Evolutionary conservation across 1,284 basidiomycete species (phyloP).

Genomic region (Apiotrichum veenhuisii): DNA sequence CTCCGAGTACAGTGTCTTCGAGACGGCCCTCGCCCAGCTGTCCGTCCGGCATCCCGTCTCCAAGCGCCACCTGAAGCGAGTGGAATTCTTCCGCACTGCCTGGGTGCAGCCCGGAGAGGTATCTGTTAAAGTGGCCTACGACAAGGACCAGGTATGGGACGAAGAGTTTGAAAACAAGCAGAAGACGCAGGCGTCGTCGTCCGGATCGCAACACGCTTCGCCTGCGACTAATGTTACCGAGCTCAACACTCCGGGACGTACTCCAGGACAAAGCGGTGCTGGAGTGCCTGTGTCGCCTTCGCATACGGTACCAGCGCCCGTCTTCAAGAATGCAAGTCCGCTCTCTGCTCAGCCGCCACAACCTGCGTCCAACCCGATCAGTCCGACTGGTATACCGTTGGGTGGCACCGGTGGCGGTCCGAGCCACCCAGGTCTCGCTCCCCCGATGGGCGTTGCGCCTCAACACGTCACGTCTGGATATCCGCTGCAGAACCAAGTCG

Average conservation of each 20-base stretch:
- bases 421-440: too few relatives aligned
- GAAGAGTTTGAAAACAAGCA: slow-evolving; percentile 3
- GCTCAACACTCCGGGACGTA: background rate
- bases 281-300: background rate
- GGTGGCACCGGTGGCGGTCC: too few relatives aligned
- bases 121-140: background rate
- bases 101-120: background rate
- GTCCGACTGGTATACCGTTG: too few relatives aligned
- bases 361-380: too few relatives aligned
- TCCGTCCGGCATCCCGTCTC: slow-evolving; percentile 35
- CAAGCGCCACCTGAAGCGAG: slow-evolving; percentile 26
- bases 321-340: too few relatives aligned
- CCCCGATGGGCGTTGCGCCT: too few relatives aligned
- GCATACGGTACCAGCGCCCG: background rate
- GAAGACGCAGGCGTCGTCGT: background rate
- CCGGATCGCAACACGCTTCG: background rate
- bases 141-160: slow-evolving; percentile 6
- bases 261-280: too few relatives aligned
- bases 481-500: background rate
- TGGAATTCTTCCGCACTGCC: slow-evolving; percentile 20
- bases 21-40: slow-evolving; percentile 30
- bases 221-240: background rate
- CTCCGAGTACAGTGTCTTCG: slow-evolving; percentile 38
- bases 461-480: background rate
- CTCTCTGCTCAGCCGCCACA: too few relatives aligned